Conservation (phyloP, 2,329 filamentous ascomycete genomes). For the Neopestalotiopsis clavispora region DNA sequence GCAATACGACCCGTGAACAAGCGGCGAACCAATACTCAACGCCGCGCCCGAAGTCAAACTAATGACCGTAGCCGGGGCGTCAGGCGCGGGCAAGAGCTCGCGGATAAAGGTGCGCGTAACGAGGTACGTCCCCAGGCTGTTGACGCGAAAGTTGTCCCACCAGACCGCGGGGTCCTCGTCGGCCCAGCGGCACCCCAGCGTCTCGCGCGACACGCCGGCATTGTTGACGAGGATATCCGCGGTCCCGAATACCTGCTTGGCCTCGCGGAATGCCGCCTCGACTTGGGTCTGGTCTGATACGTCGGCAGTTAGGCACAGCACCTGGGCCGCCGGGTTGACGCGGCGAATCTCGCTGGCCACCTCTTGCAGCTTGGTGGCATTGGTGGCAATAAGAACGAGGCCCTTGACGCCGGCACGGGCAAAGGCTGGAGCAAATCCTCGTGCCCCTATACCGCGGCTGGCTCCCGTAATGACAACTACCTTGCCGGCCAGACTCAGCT, state of each 20-base stretch:
- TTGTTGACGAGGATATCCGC: constrained; percentile 16
- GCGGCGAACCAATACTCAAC: constrained; percentile 22
- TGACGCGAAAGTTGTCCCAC: constrained; percentile 44
- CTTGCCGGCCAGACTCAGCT: constrained; percentile 71
- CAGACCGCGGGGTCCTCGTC: constrained; percentile 19
- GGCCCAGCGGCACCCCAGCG: constrained; percentile 9
- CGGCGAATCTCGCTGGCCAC: constrained; percentile 40
- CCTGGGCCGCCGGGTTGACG: constrained; percentile 21
- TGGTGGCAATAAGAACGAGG: constrained; percentile 35
- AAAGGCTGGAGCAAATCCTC: constrained; percentile 26
- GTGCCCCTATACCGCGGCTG: constrained; percentile 41
- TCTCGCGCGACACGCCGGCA: constrained; percentile 20
- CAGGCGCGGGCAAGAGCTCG: neutral
- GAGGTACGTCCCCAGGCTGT: constrained; percentile 45
- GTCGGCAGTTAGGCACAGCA: constrained; percentile 18
- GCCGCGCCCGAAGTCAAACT: constrained; percentile 31
- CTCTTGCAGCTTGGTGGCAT: constrained; percentile 38
- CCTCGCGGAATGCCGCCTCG: constrained; percentile 20
- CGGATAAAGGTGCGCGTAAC: constrained; percentile 31
- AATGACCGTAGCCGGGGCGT: constrained; percentile 29
- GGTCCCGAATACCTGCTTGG: constrained; percentile 22
- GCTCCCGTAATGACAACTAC: constrained; percentile 74
- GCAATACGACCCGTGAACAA: constrained; percentile 33
- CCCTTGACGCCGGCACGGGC: constrained; percentile 25
- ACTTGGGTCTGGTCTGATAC: constrained; percentile 24